Percentiles rank a stretch among this genome's conserved stretches.
Conservation (phyloP, 805 yeast genomes). For the Metschnikowia dekortorum region DNA sequence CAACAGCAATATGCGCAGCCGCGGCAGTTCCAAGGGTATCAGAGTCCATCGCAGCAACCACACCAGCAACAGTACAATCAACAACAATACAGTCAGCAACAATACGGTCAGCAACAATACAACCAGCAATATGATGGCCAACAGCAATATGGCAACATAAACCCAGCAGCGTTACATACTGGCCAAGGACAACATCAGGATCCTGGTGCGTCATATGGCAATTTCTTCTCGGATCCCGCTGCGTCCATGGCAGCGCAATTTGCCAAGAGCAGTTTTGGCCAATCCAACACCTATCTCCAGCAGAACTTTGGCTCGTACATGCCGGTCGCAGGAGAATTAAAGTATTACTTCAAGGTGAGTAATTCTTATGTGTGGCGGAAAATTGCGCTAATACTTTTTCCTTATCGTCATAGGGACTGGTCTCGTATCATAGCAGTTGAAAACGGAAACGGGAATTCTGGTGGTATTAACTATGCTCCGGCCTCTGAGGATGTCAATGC, state of each 20-base stretch:
- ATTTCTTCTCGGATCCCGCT: conserved; percentile 70
- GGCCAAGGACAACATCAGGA: conserved; percentile 18
- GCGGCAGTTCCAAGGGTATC: conserved; percentile 10
- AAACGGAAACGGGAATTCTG: conserved; percentile 14
- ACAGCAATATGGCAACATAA: conserved; percentile 8
- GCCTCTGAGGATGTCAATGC: conserved; percentile 89
- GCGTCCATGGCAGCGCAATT: conserved; percentile 83
- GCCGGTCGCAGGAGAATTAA: conserved; percentile 51
- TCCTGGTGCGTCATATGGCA: conserved; percentile 20
- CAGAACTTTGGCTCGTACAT: conserved; percentile 58
- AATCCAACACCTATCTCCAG: conserved; percentile 75
- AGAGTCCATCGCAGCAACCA: conserved; percentile 13
- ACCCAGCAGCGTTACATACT: conserved; percentile 9
- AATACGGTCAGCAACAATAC: conserved; percentile 11
- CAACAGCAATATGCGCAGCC: conserved; percentile 17
- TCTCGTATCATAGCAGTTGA: conserved; percentile 44
- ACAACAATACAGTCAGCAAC: conserved; percentile 14
- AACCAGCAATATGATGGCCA: conserved; percentile 15
- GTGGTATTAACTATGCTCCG: conserved; percentile 49
- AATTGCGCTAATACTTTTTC: conserved; percentile 70
- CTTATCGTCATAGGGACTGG: conserved; percentile 85
- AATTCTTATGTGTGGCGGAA: conserved; percentile 80
- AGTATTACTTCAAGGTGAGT: conserved; percentile 88
- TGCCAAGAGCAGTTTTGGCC: conserved; percentile 78
- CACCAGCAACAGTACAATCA: conserved; percentile 20